Evolutionary conservation across 2,329 filamentous ascomycete genomes (phyloP).

Genomic region (Paramyrothecium roridum): DNA sequence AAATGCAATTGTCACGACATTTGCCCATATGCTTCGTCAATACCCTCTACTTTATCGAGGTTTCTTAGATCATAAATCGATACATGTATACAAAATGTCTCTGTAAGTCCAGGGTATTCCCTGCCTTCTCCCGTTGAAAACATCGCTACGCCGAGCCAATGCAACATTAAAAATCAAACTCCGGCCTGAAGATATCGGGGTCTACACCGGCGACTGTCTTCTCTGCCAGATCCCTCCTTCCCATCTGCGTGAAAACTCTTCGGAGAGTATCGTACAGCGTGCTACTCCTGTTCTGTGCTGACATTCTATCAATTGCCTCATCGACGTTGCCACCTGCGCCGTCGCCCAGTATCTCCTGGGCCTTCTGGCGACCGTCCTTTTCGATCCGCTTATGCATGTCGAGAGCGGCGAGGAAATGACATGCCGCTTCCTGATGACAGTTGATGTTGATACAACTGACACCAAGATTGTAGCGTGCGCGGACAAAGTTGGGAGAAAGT

Average conservation of each 20-base stretch:
- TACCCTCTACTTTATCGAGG: neutral
- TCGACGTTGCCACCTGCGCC: slow-evolving; percentile 48
- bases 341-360: slow-evolving; percentile 73
- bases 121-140: neutral
- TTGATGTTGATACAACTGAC: slow-evolving; percentile 97
- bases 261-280: slow-evolving; percentile 94
- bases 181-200: slow-evolving; percentile 80
- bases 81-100: neutral
- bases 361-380: slow-evolving; percentile 77
- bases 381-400: slow-evolving; percentile 96
- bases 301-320: slow-evolving; percentile 78
- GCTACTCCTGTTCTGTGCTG: slow-evolving; percentile 92
- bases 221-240: slow-evolving; percentile 80
- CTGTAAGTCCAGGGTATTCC: neutral
- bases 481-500: slow-evolving; percentile 92
- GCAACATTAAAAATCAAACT: slow-evolving; percentile 72
- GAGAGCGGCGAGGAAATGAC: slow-evolving; percentile 86
- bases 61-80: neutral
- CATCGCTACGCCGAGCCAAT: neutral
- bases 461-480: slow-evolving; percentile 93
- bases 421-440: slow-evolving; percentile 88
- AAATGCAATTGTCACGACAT: neutral
- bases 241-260: slow-evolving; percentile 96
- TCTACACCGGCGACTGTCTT: slow-evolving; percentile 87
- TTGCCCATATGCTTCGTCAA: neutral